Percentiles rank a stretch among this genome's conserved stretches.
Evolutionary conservation across 805 yeast genomes (phyloP).

Genomic region (Lachancea lanzarotensis): DNA sequence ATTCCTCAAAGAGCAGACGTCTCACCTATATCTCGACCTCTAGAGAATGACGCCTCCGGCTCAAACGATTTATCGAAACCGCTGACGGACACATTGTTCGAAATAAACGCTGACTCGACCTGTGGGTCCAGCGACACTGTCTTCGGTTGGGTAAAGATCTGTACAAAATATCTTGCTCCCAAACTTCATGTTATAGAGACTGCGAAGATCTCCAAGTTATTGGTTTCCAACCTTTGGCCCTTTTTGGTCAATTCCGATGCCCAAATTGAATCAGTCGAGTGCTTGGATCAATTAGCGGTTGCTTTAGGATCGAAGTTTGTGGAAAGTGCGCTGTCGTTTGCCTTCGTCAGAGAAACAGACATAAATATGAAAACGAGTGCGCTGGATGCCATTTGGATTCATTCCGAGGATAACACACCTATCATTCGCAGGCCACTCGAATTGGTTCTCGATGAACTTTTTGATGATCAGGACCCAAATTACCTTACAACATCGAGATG

Average conservation of each 20-base stretch:
- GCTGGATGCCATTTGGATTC: conserved; percentile 68
- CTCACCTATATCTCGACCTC: neutral
- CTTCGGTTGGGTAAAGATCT: conserved; percentile 29
- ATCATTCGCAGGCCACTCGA: conserved; percentile 56
- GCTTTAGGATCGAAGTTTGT: conserved; percentile 47
- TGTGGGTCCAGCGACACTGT: conserved; percentile 13
- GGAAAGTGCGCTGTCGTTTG: conserved; percentile 65
- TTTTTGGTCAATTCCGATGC: conserved; percentile 42
- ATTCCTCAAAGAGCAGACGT: conserved; percentile 35
- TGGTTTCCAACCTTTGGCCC: conserved; percentile 47
- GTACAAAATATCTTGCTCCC: conserved; percentile 25
- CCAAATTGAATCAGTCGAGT: conserved; percentile 66
- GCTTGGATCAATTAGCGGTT: conserved; percentile 56
- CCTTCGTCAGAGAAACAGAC: conserved; percentile 39
- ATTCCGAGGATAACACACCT: conserved; percentile 39
- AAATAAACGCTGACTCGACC: conserved; percentile 10
- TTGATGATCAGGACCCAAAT: conserved; percentile 38
- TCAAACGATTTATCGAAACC: conserved; percentile 31
- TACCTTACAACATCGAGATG: conserved; percentile 43
- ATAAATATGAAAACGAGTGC: conserved; percentile 44
- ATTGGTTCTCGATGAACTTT: conserved; percentile 58
- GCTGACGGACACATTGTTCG: conserved; percentile 28
- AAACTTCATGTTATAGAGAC: conserved; percentile 24
- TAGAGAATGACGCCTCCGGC: neutral
- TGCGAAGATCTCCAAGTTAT: conserved; percentile 17